Conservation (phyloP, 2,329 filamentous ascomycete genomes). For the Colletotrichum neosansevieriae region DNA sequence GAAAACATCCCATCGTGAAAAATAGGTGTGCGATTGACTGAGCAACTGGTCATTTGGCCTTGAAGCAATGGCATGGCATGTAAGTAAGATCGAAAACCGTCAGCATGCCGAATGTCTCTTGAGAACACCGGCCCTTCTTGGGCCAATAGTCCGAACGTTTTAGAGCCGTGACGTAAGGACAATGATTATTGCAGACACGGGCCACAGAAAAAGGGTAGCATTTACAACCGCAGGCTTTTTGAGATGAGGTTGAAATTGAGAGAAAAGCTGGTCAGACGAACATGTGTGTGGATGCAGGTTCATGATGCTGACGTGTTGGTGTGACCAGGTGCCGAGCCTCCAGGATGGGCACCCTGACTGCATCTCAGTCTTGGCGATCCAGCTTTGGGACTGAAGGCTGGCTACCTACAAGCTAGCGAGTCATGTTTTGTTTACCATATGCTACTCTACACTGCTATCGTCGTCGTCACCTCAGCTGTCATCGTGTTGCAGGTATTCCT, state of each 20-base stretch:
- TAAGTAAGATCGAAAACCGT: slow-evolving; percentile 11
- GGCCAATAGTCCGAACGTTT: slow-evolving; percentile 1
- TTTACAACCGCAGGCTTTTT: neutral
- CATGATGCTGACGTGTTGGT: neutral
- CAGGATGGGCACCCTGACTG: too few relatives aligned
- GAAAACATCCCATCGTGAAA: neutral
- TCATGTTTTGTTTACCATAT: too few relatives aligned
- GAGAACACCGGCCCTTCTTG: neutral
- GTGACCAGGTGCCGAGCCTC: slow-evolving; percentile 3
- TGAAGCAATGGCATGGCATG: slow-evolving; percentile 20
- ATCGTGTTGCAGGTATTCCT: too few relatives aligned
- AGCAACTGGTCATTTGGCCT: slow-evolving; percentile 34
- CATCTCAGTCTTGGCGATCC: too few relatives aligned
- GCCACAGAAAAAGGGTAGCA: neutral
- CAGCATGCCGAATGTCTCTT: neutral
- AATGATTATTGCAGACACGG: neutral
- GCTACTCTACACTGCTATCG: too few relatives aligned
- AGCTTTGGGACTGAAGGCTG: too few relatives aligned
- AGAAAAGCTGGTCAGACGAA: neutral
- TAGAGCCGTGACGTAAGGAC: slow-evolving; percentile 24
- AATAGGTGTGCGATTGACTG: slow-evolving; percentile 23
- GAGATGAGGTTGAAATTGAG: neutral
- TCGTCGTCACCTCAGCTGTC: too few relatives aligned
- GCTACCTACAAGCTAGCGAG: too few relatives aligned
- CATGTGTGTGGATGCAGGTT: neutral